Evolutionary conservation across 2,329 filamentous ascomycete species (phyloP), one percentile per base, ranked within the genome.

Genomic region (Epicoccum sorghinum): DNA sequence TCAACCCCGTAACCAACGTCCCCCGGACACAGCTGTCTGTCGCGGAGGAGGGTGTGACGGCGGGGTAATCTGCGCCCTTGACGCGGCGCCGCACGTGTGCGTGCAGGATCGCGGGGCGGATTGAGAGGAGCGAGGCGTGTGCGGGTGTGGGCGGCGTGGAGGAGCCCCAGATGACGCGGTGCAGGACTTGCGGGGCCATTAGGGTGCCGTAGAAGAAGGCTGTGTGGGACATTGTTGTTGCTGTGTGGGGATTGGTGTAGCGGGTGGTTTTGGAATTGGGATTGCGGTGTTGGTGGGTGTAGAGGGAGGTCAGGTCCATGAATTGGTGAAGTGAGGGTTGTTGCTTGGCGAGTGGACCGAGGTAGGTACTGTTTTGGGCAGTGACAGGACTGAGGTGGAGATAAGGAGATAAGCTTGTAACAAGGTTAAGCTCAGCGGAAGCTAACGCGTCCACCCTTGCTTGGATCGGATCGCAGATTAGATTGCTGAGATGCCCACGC

Each of bases 181-280:
- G 89, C 64, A 98, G 91, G 66, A 98, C 87, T 68, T 89, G 85
- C 0, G 89, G 86, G n/a, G 88, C 89, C 92, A 97, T 97, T 69
- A 88, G 75, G 24, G 84, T 87, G 81, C 83, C 86, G 70, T 88
- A 88, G 80, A 88, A 87, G 77, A 88, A 88, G 61, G 84, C 82
- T 14, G 79, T 79, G 65, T 81, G 79, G 42, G 81, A 60, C 68
- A 69, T 72, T 6, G 33, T 48, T 30, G 45, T 18, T 3, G 27
- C 4, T 5, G 32, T 7, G 10, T 1, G 5, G 10, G 32, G 4
- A n/a, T 33, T 33, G 27, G 13, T 37, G 23, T 9, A 13, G 22
- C 23, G 4, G 35, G 6, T 13, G 40, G 12, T 12, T 18, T 18
- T 18, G 18, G 33, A 27, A 12, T 38, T n/a, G 24, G 8, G 29